A percentile compares a stretch with the other conserved stretches of the same genome.
Evolutionary conservation across 2,329 filamentous ascomycete genomes (phyloP).

Genomic region (Scytalidium lignicola): DNA sequence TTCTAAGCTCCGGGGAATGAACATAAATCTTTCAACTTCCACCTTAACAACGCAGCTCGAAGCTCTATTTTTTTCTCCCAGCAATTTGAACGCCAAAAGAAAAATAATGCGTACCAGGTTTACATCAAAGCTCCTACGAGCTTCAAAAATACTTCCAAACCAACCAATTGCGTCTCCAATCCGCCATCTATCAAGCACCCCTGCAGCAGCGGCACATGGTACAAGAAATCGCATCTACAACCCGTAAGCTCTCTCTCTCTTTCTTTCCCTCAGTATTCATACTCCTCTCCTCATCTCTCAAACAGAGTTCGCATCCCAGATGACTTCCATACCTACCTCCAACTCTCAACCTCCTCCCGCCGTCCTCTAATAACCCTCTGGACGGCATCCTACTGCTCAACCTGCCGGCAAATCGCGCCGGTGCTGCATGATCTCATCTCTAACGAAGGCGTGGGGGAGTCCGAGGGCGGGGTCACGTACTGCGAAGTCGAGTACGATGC

Average conservation of each 20-base stretch:
- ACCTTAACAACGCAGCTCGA: too few species aligned
- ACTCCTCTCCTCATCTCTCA: too few species aligned
- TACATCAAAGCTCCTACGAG: slow-evolving; percentile 5
- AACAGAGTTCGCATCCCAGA: slow-evolving; percentile 48
- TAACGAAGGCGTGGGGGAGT: slow-evolving; percentile 42
- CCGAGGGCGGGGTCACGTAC: slow-evolving; percentile 50
- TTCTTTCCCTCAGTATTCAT: slow-evolving; percentile 2
- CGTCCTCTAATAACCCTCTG: slow-evolving; percentile 55
- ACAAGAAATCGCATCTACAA: slow-evolving; percentile 35
- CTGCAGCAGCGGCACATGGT: slow-evolving; percentile 9
- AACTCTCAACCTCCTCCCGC: slow-evolving; percentile 48
- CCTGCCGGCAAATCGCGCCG: slow-evolving; percentile 46
- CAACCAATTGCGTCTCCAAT: background rate
- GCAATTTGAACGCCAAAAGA: too few species aligned
- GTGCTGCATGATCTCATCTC: slow-evolving; percentile 41
- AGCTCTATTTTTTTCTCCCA: too few species aligned
- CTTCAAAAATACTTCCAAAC: slow-evolving; percentile 4
- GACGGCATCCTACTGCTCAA: slow-evolving; percentile 54
- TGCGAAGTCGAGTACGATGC: slow-evolving; percentile 52
- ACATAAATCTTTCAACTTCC: too few species aligned
- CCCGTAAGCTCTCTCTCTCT: slow-evolving; percentile 29
- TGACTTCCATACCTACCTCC: slow-evolving; percentile 50
- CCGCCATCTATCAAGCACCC: slow-evolving; percentile 16
- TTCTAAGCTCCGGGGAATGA: too few species aligned
- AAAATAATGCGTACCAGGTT: background rate